Base-by-base conservation (phyloP, 345 rosid genomes). In the Citrus reticulata region DNA sequence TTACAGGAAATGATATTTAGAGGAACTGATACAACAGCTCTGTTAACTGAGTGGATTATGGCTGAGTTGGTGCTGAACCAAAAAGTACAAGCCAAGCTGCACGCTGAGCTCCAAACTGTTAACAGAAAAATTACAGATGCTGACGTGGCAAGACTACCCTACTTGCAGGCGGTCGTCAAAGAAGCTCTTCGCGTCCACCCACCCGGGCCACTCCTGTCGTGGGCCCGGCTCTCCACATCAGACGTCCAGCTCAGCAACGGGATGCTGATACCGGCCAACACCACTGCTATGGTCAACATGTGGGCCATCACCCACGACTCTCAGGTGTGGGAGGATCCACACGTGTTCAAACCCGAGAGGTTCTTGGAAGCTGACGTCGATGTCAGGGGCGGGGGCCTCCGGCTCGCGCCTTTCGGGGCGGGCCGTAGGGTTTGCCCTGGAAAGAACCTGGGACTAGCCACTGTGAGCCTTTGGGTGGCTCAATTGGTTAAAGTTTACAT, bases 231-330 rank as follows among this genome's bases (percentile, higher is more conserved):
- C 24, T 90, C 97, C 83, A 95, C 90, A 8, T 88, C 97, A 2
- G 98, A 93, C 79, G 92, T 95, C 76, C 84, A 85, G 70, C 95
- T 92, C 72, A 85, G 89, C 79, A 95, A 95, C 82, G 98, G 95
- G 49, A 89, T 93, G 93, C 59, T 90, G 59, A 39, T 95, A 27
- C 98, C 98, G 2, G 85, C 89, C 73, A 83, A 87, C 46, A 95
- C 98, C 5, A 93, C 95, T 1, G 98, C 98, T 0, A 93, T 95
- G 98, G 90, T 93, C 75, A 95, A 95, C 91, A 95, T 95, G 98
- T 95, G 98, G 98, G 98, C 98, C 65, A 95, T 95, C 57, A 84
- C 95, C 1, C 98, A 91, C 74, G 98, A 93, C 81, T 85, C 90
- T 0, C 34, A 19, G 6, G 87, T 92, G 49, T 95, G 98, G 98